Percentiles rank a stretch among this genome's conserved stretches.
Evolutionary conservation across 495 filamentous ascomycete genomes (phyloP).

Genomic region (Coniosporium apollinis): DNA sequence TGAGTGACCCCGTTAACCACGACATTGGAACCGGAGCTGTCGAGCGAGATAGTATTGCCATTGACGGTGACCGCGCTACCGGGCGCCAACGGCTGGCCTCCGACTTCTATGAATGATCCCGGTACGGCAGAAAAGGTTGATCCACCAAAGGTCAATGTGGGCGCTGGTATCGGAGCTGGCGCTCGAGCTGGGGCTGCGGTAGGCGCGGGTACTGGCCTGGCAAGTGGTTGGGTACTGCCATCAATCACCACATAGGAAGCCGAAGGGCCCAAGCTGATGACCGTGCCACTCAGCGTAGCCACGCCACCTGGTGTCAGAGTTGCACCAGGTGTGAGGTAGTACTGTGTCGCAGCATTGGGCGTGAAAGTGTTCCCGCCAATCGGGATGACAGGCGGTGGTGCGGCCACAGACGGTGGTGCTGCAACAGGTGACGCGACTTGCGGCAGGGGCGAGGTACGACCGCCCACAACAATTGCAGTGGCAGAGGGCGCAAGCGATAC

Average conservation of each 20-base stretch:
- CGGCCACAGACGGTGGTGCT: conserved; percentile 1
- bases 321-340: conserved; percentile 13
- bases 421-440: not conserved
- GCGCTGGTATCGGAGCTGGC: too few relatives aligned
- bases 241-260: conserved; percentile 16
- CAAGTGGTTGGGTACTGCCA: conserved; percentile 12
- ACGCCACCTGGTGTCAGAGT: conserved; percentile 19
- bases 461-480: conserved; percentile 3
- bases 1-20: conserved; percentile 16
- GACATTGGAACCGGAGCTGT: conserved; percentile 8
- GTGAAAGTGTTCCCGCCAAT: conserved; percentile 17
- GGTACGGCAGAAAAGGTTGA: too few relatives aligned
- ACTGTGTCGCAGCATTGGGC: conserved; percentile 21
- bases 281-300: conserved; percentile 14
- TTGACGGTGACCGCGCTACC: conserved; percentile 9
- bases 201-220: conserved; percentile 7
- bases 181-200: not conserved
- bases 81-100: too few relatives aligned
- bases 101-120: too few relatives aligned
- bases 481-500: conserved; percentile 2
- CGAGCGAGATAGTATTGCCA: conserved; percentile 10
- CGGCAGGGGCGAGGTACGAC: not conserved
- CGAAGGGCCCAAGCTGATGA: conserved; percentile 9
- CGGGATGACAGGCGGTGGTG: conserved; percentile 17
- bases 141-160: too few relatives aligned